phyloP scores from a whole-genome alignment of 129 eudicot species.

The Chrysanthemum makinoi region DNA sequence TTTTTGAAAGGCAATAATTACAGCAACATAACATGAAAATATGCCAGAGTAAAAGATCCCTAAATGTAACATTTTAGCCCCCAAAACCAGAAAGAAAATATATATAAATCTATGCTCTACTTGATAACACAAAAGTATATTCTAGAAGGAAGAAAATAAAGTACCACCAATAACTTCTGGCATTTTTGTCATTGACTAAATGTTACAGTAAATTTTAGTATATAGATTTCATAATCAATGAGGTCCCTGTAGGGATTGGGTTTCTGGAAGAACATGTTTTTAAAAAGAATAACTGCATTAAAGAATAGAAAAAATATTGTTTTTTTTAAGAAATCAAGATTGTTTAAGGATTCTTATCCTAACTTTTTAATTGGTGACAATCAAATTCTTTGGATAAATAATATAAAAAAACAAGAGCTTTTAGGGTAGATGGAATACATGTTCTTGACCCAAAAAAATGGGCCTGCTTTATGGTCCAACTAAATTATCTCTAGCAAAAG shows the following conservation, averaged over 20 bases:
- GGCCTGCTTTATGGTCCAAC: conserved; percentile 23
- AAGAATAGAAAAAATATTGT: neutral
- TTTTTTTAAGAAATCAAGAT: neutral
- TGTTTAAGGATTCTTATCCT: conserved; percentile 8
- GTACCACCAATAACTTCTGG: conserved; percentile 28
- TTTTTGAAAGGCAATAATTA: too few relatives aligned
- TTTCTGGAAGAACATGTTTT: conserved; percentile 8
- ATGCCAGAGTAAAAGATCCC: too few relatives aligned
- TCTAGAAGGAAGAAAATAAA: conserved; percentile 29
- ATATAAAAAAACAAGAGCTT: neutral
- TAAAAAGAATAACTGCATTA: neutral
- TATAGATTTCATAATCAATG: conserved; percentile 14
- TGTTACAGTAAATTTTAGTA: conserved; percentile 8
- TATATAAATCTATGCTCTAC: neutral
- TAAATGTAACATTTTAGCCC: too few relatives aligned
- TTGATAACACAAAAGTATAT: neutral
- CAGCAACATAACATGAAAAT: too few relatives aligned
- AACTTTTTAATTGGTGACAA: neutral
- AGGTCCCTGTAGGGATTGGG: conserved; percentile 30
- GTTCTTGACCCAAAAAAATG: neutral
- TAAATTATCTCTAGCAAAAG: conserved; percentile 16
- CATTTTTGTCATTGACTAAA: conserved; percentile 24
- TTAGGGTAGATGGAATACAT: neutral
- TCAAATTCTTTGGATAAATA: neutral
- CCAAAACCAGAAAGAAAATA: neutral